These are phyloP conservation scores for Venturia aucupariae DNA, from an alignment of 2,329 filamentous ascomycete genomes.

Conservation along the genomic window DNA sequence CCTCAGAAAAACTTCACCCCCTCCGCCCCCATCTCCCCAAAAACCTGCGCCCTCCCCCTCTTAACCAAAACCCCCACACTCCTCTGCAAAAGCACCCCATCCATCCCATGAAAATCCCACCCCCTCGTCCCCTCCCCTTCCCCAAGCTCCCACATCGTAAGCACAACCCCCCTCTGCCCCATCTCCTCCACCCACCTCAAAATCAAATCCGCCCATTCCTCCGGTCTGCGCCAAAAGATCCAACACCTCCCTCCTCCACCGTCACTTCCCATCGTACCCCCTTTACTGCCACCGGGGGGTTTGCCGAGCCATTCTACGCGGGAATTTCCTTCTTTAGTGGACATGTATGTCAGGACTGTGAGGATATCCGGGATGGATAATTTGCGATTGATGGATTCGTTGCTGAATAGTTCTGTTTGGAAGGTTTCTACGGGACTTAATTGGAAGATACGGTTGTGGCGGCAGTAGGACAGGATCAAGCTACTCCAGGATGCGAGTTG, in stretches of 20 bases:
- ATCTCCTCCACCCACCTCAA: slow-evolving; percentile 77
- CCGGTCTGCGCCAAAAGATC: slow-evolving; percentile 76
- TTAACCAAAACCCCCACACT: slow-evolving; percentile 76
- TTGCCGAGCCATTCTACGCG: slow-evolving; percentile 55
- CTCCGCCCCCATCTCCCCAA: slow-evolving; percentile 79
- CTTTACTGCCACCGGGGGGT: not conserved
- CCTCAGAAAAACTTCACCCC: slow-evolving; percentile 93
- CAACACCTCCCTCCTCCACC: slow-evolving; percentile 38
- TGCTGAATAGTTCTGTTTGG: slow-evolving; percentile 50
- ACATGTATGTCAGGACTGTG: slow-evolving; percentile 48
- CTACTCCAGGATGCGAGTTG: slow-evolving; percentile 80
- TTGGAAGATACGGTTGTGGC: slow-evolving; percentile 65
- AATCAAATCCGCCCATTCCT: slow-evolving; percentile 80
- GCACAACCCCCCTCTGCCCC: slow-evolving; percentile 61
- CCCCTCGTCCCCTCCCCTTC: slow-evolving; percentile 70
- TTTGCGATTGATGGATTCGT: slow-evolving; percentile 33
- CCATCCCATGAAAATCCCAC: slow-evolving; percentile 81
- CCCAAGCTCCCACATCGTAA: slow-evolving; percentile 86
- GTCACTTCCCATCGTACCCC: not conserved
- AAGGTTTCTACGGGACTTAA: slow-evolving; percentile 57
- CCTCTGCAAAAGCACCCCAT: slow-evolving; percentile 69
- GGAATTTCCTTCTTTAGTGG: slow-evolving; percentile 39
- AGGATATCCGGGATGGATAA: slow-evolving; percentile 45
- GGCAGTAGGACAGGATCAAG: slow-evolving; percentile 76
- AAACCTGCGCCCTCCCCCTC: slow-evolving; percentile 84